Conservation (phyloP, 306 rosid genomes). For the Fragaria ananassa region DNA sequence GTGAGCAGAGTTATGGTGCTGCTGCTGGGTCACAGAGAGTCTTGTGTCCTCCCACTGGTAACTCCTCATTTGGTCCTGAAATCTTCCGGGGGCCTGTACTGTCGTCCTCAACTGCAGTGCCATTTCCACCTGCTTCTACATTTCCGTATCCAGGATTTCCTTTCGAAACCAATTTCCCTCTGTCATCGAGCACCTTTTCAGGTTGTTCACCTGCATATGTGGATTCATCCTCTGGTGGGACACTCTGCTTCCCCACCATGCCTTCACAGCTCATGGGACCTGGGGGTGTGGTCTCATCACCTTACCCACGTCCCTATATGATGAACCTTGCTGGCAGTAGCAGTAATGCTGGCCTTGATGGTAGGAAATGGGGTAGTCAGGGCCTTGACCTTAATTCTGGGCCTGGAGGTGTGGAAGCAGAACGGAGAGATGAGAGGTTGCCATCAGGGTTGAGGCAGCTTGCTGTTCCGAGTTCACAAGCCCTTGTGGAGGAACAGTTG, state of each 20-base stretch:
- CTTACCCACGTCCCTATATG: slow-evolving; percentile 66
- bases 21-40: slow-evolving; percentile 67
- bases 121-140: slow-evolving; percentile 58
- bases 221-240: slow-evolving; percentile 71
- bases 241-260: slow-evolving; percentile 74
- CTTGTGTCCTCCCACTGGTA: slow-evolving; percentile 59
- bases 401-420: slow-evolving; percentile 61
- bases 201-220: slow-evolving; percentile 74
- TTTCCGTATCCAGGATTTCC: slow-evolving; percentile 83
- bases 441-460: slow-evolving; percentile 63
- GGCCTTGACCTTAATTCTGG: slow-evolving; percentile 92
- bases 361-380: slow-evolving; percentile 87
- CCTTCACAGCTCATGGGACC: slow-evolving; percentile 81
- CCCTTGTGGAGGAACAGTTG: slow-evolving; percentile 66
- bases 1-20: slow-evolving; percentile 72
- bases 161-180: slow-evolving; percentile 74
- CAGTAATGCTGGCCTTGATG: slow-evolving; percentile 62
- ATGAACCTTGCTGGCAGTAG: slow-evolving; percentile 77
- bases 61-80: slow-evolving; percentile 68
- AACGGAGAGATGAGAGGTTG: slow-evolving; percentile 71
- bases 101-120: slow-evolving; percentile 80
- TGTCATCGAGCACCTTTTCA: slow-evolving; percentile 70
- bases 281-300: slow-evolving; percentile 59
- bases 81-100: slow-evolving; percentile 74
- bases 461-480: slow-evolving; percentile 61